Conservation (phyloP, 768 basidiomycete species). For the Boletus patriciae region DNA sequence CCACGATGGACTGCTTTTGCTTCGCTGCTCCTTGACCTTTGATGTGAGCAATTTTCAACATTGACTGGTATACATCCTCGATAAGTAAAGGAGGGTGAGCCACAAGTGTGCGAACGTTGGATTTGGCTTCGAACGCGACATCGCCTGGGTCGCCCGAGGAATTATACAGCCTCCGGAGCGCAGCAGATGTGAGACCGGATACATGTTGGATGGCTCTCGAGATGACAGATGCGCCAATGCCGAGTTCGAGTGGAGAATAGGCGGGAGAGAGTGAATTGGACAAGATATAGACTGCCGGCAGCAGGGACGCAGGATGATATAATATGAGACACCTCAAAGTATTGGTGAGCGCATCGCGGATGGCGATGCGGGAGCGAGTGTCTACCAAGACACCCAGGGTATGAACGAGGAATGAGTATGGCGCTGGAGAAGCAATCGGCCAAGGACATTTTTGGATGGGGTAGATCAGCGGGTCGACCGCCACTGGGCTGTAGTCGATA, state of each 20-base stretch:
- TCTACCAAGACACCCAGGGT: conserved; percentile 57
- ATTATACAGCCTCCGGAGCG: conserved; percentile 67
- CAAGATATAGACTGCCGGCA: conserved; percentile 76
- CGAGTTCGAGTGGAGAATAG: conserved; percentile 69
- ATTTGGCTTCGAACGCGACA: conserved; percentile 83
- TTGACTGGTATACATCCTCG: conserved; percentile 60
- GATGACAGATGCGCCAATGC: conserved; percentile 65
- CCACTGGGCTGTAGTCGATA: conserved; percentile 29
- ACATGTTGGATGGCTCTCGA: conserved; percentile 70
- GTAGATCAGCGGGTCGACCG: conserved; percentile 53
- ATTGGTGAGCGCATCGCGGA: conserved; percentile 71
- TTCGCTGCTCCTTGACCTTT: conserved; percentile 77
- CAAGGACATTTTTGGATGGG: conserved; percentile 45
- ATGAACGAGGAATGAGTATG: conserved; percentile 72
- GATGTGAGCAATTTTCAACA: conserved; percentile 63
- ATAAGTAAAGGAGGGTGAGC: conserved; percentile 69
- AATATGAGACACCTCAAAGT: conserved; percentile 65
- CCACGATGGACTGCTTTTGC: conserved; percentile 74
- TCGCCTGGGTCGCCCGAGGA: conserved; percentile 82
- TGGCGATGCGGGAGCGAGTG: conserved; percentile 72
- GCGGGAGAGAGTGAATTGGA: conserved; percentile 79
- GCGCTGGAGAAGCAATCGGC: conserved; percentile 40
- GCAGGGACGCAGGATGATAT: conserved; percentile 66
- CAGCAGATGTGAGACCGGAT: conserved; percentile 59
- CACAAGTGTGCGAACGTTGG: conserved; percentile 68